Conservation (phyloP, 345 rosid species). For the Brassica rapa region DNA sequence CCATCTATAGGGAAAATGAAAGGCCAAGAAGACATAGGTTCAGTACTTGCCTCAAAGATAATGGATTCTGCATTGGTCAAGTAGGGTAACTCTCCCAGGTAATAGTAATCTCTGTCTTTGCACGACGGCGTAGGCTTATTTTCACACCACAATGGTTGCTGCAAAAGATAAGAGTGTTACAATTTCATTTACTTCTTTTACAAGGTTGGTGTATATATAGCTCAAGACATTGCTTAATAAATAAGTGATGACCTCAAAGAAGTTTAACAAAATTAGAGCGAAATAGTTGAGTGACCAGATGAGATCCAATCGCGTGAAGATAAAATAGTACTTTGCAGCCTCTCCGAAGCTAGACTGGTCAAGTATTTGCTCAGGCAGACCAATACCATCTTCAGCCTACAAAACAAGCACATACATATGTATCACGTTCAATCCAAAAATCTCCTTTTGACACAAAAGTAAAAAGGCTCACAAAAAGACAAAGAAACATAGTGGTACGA, state of each 20-base stretch:
- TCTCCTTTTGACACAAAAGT: neutral
- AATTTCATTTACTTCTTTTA: neutral
- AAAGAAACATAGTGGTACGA: neutral
- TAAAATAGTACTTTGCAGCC: slow-evolving; percentile 66
- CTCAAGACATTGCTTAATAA: neutral
- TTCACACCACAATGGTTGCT: slow-evolving; percentile 95
- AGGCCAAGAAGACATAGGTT: neutral
- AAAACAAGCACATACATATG: too few relatives aligned
- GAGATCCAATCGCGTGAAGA: slow-evolving; percentile 58
- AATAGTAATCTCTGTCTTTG: slow-evolving; percentile 69
- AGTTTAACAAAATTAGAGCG: slow-evolving; percentile 70
- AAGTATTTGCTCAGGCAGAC: slow-evolving; percentile 87
- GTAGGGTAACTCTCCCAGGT: slow-evolving; percentile 90
- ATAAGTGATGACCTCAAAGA: slow-evolving; percentile 74
- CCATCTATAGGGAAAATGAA: neutral
- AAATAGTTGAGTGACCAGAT: slow-evolving; percentile 89
- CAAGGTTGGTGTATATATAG: neutral
- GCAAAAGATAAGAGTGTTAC: slow-evolving; percentile 29
- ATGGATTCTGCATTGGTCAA: slow-evolving; percentile 66
- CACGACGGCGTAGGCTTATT: slow-evolving; percentile 54
- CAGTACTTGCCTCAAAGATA: slow-evolving; percentile 65
- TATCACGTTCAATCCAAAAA: slow-evolving; percentile 15
- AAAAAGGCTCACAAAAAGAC: neutral
- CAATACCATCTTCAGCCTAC: slow-evolving; percentile 95
- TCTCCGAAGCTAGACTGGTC: slow-evolving; percentile 63